Percentiles rank a stretch among this genome's conserved stretches.
Conservation (phyloP, 176 grass and related monocot genomes). For the Melocanna baccifera region DNA sequence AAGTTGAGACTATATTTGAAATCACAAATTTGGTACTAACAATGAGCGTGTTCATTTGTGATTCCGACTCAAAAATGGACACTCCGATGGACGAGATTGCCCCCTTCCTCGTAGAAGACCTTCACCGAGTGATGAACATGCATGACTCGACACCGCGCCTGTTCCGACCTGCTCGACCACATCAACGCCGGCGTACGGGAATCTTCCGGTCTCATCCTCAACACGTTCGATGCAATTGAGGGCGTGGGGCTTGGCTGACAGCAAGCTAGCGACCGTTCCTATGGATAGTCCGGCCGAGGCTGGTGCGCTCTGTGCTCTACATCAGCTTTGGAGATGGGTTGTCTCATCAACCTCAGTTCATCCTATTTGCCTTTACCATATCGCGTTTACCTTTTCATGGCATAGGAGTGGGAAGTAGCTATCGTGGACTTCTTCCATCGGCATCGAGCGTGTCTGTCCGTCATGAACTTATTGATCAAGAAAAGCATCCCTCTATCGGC, state of each 20-base stretch:
- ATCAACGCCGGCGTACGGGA: background rate
- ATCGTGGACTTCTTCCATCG: too few species aligned
- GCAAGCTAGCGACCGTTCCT: background rate
- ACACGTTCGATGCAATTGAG: background rate
- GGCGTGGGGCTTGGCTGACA: background rate
- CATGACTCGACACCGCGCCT: background rate
- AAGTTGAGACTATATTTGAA: too few species aligned
- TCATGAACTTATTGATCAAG: too few species aligned
- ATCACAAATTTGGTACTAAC: too few species aligned
- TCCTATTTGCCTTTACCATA: too few species aligned
- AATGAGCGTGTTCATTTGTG: background rate
- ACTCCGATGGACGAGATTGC: background rate
- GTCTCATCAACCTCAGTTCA: too few species aligned
- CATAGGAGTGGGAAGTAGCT: too few species aligned
- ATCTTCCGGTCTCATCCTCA: background rate
- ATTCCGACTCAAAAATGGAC: background rate
- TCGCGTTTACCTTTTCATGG: too few species aligned
- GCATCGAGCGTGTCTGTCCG: too few species aligned
- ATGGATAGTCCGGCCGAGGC: conserved; percentile 24
- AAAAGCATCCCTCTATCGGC: too few species aligned
- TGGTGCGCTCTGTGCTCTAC: background rate
- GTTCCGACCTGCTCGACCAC: background rate
- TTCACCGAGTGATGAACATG: background rate
- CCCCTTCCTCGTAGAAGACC: background rate
- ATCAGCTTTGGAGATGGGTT: too few species aligned